These are phyloP conservation scores for Cadophora sp. DNA, from an alignment of 2,329 filamentous ascomycete genomes.

Conservation along the genomic window DNA sequence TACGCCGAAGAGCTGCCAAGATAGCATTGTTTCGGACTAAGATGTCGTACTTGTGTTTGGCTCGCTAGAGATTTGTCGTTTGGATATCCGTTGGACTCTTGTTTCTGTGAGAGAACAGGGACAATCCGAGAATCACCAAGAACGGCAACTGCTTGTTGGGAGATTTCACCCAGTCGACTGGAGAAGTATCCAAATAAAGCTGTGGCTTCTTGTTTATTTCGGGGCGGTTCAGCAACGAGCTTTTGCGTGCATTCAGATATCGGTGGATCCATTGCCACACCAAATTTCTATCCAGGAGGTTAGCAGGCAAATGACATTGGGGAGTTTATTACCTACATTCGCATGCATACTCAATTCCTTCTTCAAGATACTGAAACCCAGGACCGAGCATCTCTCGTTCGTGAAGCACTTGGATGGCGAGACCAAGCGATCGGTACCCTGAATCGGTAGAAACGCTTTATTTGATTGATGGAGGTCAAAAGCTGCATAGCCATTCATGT, in stretches of 20 bases:
- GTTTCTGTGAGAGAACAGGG: slow-evolving; percentile 59
- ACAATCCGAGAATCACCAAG: slow-evolving; percentile 74
- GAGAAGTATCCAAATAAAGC: slow-evolving; percentile 85
- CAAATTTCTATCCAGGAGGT: slow-evolving; percentile 68
- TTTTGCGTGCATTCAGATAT: slow-evolving; percentile 78
- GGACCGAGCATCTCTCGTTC: slow-evolving; percentile 75
- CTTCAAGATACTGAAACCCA: slow-evolving; percentile 82
- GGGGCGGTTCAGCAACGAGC: slow-evolving; percentile 75
- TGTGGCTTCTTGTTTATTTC: slow-evolving; percentile 68
- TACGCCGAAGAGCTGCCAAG: slow-evolving; percentile 75
- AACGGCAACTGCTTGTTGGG: slow-evolving; percentile 61
- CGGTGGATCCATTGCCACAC: slow-evolving; percentile 81
- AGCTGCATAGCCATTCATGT: slow-evolving; percentile 74
- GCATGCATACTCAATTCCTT: slow-evolving; percentile 82
- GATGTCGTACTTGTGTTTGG: slow-evolving; percentile 52
- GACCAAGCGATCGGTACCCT: slow-evolving; percentile 70
- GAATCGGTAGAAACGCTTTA: slow-evolving; percentile 74
- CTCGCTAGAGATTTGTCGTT: slow-evolving; percentile 50
- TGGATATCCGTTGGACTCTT: slow-evolving; percentile 33
- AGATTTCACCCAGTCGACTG: slow-evolving; percentile 76
- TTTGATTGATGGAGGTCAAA: slow-evolving; percentile 64
- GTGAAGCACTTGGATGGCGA: slow-evolving; percentile 81
- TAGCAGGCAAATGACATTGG: background rate
- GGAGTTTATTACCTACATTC: slow-evolving; percentile 47
- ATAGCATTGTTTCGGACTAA: slow-evolving; percentile 79